Conservation (phyloP, 2,329 filamentous ascomycete species). For the Chrysoporthe austroafricana region DNA sequence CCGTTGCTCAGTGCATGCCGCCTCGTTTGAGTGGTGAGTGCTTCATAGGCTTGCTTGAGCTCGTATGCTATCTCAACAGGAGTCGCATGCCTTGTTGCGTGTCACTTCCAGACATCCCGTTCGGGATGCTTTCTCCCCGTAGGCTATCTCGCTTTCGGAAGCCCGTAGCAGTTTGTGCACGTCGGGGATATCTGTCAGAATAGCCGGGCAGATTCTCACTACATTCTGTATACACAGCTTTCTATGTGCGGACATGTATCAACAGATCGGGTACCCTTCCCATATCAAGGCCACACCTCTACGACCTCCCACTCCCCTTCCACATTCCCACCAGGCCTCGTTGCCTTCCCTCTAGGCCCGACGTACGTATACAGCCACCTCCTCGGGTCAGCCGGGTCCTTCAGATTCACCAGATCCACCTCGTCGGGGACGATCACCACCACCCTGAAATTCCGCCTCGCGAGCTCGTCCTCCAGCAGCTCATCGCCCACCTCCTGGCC, state of each 20-base stretch:
- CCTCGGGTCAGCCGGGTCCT: conserved; percentile 63
- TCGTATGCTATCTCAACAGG: too few relatives aligned
- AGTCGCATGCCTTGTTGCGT: too few relatives aligned
- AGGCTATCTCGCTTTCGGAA: background rate
- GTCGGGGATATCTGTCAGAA: background rate
- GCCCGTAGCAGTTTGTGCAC: too few relatives aligned
- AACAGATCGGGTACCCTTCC: too few relatives aligned
- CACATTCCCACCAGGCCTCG: conserved; percentile 40
- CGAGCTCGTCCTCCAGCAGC: conserved; percentile 66
- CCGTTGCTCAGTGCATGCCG: too few relatives aligned
- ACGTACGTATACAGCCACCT: conserved; percentile 71
- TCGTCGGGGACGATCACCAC: conserved; percentile 80
- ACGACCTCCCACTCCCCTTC: conserved; percentile 65
- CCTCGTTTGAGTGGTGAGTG: too few relatives aligned
- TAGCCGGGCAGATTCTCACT: background rate
- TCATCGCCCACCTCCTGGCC: conserved; percentile 69
- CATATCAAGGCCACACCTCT: conserved; percentile 68
- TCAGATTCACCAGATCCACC: conserved; percentile 76
- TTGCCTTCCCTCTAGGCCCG: conserved; percentile 41
- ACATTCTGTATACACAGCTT: background rate
- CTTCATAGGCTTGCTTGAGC: too few relatives aligned
- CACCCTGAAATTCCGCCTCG: conserved; percentile 78
- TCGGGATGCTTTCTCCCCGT: too few relatives aligned
- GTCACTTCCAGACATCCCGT: too few relatives aligned
- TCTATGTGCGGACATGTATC: background rate